Evolutionary conservation across 345 rosid genomes (phyloP).

Genomic region (Physaria fendleri): DNA sequence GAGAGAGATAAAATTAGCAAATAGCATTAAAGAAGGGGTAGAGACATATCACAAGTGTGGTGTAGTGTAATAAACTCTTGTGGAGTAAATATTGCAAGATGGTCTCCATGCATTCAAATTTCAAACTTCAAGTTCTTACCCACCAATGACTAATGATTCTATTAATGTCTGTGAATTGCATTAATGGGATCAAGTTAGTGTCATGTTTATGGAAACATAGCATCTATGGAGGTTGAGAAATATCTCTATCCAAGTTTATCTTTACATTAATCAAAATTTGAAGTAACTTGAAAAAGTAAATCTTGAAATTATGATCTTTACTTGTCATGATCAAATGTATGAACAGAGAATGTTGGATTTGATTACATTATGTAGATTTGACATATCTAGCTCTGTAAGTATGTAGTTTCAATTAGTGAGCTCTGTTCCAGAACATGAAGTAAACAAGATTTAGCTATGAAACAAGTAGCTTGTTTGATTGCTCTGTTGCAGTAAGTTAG

Average conservation of each 20-base stretch:
- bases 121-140: constrained; percentile 26
- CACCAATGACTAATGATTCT: constrained; percentile 17
- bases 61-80: constrained; percentile 17
- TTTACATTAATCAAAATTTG: neutral
- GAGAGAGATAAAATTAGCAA: neutral
- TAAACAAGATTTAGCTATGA: constrained; percentile 10
- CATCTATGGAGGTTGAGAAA: constrained; percentile 5
- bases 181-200: constrained; percentile 12
- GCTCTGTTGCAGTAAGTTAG: constrained; percentile 7
- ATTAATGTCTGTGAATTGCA: neutral
- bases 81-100: constrained; percentile 29
- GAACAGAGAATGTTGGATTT: neutral
- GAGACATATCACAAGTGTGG: constrained; percentile 17
- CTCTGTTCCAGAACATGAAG: constrained; percentile 11
- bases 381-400: neutral
- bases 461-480: neutral
- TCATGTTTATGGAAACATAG: constrained; percentile 5
- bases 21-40: constrained; percentile 20
- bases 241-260: neutral
- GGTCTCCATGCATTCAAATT: constrained; percentile 30
- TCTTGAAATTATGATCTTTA: neutral
- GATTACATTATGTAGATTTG: neutral
- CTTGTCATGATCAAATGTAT: neutral
- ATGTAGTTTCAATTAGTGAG: too few species aligned
- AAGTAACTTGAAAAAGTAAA: neutral